phyloP scores from a whole-genome alignment of 2,329 filamentous ascomycete species.

The Triangularia setosa region DNA sequence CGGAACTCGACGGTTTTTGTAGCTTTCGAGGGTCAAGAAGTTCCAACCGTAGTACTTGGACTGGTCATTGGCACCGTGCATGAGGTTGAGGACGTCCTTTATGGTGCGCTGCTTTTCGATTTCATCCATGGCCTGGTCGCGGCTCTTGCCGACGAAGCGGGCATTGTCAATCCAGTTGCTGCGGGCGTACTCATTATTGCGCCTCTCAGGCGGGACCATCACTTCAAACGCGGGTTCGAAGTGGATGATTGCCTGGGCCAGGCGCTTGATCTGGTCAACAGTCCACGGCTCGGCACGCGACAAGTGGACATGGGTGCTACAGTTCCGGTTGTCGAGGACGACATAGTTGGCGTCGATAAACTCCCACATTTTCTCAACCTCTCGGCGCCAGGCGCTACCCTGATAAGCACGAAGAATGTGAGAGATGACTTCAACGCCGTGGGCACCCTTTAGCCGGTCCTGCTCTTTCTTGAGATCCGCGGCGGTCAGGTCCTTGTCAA shows the following conservation, averaged over 20 bases:
- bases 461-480: too few relatives aligned
- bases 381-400: neutral
- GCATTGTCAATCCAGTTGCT: slow-evolving; percentile 7
- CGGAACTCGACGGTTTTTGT: slow-evolving; percentile 4
- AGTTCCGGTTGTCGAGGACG: neutral
- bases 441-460: too few relatives aligned
- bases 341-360: neutral
- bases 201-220: neutral
- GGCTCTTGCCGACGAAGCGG: neutral
- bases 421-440: too few relatives aligned
- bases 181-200: neutral
- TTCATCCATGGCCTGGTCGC: neutral
- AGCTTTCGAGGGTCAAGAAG: neutral
- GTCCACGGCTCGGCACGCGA: neutral
- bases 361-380: neutral
- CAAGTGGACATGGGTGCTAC: slow-evolving; percentile 2
- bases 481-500: too few relatives aligned
- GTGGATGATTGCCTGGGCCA: neutral
- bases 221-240: slow-evolving; percentile 4
- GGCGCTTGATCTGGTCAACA: neutral
- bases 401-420: too few relatives aligned
- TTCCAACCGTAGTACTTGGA: slow-evolving; percentile 1
- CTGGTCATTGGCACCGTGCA: neutral
- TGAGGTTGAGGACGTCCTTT: neutral
- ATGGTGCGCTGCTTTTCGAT: neutral